Conservation (phyloP, 2,329 filamentous ascomycete species). For the Sclerotinia nivalis region DNA sequence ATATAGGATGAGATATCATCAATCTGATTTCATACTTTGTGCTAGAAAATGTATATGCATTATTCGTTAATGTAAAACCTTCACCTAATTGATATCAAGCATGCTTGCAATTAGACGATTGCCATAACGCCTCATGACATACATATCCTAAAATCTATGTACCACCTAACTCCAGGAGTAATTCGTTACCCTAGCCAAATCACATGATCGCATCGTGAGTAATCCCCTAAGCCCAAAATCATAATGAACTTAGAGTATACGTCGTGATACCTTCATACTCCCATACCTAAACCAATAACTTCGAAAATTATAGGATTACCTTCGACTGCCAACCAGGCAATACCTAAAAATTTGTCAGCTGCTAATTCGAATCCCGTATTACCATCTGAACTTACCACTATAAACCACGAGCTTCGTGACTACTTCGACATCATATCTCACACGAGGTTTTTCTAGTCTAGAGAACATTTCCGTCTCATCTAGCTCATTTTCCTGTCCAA, state of each 20-base stretch:
- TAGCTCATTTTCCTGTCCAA: slow-evolving; percentile 50
- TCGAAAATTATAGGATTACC: slow-evolving; percentile 48
- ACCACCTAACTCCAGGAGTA: slow-evolving; percentile 13
- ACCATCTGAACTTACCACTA: slow-evolving; percentile 61
- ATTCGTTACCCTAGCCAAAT: neutral
- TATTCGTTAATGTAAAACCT: neutral
- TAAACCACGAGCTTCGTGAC: slow-evolving; percentile 97
- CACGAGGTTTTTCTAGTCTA: slow-evolving; percentile 78
- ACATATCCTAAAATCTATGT: slow-evolving; percentile 15
- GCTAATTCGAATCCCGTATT: slow-evolving; percentile 21
- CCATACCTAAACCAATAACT: slow-evolving; percentile 46
- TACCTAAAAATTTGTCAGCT: slow-evolving; percentile 54
- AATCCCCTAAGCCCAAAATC: neutral
- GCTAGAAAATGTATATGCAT: neutral
- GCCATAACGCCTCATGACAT: slow-evolving; percentile 20
- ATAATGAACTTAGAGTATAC: neutral
- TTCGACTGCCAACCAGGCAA: slow-evolving; percentile 72
- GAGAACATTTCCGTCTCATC: slow-evolving; percentile 82
- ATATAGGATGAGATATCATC: neutral
- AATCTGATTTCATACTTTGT: neutral
- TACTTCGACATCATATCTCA: slow-evolving; percentile 97
- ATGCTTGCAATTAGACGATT: neutral
- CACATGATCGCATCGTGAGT: neutral
- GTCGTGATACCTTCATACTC: slow-evolving; percentile 21
- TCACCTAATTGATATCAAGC: neutral